Evolutionary conservation across 208 protist genomes (phyloP).

Genomic region (Trypanosoma mega): DNA sequence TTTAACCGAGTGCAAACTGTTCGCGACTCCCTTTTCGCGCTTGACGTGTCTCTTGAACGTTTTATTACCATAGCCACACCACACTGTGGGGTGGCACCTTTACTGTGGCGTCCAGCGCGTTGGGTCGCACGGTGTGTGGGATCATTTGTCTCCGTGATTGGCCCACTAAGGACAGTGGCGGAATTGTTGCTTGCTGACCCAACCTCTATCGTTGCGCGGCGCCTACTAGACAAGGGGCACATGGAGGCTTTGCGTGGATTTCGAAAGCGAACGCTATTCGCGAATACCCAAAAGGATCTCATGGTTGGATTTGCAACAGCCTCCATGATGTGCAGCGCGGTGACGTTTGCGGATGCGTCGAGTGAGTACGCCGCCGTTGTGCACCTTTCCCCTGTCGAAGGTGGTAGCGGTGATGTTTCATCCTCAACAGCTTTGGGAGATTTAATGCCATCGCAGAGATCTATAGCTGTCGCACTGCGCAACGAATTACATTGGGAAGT

Average conservation of each 20-base stretch:
- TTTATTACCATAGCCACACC: constrained; percentile 66
- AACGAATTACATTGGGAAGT: constrained; percentile 53
- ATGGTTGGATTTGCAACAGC: constrained; percentile 66
- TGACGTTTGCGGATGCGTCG: constrained; percentile 39
- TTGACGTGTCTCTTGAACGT: constrained; percentile 48
- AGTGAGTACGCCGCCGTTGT: constrained; percentile 45
- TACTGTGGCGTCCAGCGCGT: constrained; percentile 47
- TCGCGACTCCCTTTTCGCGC: constrained; percentile 25
- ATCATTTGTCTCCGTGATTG: too few species aligned
- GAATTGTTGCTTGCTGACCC: constrained; percentile 56
- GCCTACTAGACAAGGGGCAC: constrained; percentile 50
- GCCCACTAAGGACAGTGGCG: too few species aligned
- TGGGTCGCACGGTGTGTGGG: constrained; percentile 44
- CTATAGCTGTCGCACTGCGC: constrained; percentile 48
- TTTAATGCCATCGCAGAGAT: constrained; percentile 19
- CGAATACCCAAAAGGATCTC: constrained; percentile 69
- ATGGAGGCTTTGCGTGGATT: constrained; percentile 45
- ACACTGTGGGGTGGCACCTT: constrained; percentile 61
- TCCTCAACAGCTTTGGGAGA: not conserved
- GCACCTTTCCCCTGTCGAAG: too few species aligned
- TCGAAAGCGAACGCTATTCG: constrained; percentile 59
- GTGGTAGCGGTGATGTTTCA: too few species aligned
- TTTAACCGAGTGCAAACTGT: constrained; percentile 25
- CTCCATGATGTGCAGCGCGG: constrained; percentile 53
- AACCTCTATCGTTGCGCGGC: constrained; percentile 30